These are phyloP conservation scores for Leccinum subrobustum DNA, from an alignment of 1,284 basidiomycete genomes.

Conservation along the genomic window DNA sequence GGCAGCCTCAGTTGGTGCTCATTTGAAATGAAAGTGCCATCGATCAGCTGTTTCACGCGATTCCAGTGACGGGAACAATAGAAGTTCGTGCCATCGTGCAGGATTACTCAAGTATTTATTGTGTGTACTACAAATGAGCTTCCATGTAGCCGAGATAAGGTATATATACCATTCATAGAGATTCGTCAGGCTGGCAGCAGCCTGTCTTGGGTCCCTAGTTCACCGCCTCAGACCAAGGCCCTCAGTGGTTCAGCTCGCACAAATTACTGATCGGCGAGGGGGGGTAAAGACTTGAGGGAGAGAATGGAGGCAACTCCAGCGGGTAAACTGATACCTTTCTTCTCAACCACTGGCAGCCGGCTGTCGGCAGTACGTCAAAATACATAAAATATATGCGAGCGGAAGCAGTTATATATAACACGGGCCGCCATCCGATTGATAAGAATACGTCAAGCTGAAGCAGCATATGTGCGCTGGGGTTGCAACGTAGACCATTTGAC, in stretches of 20 bases:
- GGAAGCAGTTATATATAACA: background rate
- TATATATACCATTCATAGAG: background rate
- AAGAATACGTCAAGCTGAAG: constrained; percentile 4
- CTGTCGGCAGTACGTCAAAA: no score
- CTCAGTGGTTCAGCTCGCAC: background rate
- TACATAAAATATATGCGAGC: constrained; percentile 6
- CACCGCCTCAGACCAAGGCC: background rate
- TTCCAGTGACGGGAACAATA: constrained; percentile 7
- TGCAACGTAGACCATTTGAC: constrained; percentile 1
- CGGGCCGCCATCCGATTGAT: background rate
- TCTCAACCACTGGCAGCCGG: no score
- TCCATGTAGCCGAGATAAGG: constrained; percentile 12
- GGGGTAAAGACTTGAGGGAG: background rate
- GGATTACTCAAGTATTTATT: background rate
- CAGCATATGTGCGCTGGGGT: background rate
- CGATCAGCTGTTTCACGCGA: background rate
- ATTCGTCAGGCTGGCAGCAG: background rate
- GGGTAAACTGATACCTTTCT: background rate
- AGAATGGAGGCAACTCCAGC: background rate
- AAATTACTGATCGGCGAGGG: no score
- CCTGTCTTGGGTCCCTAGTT: background rate
- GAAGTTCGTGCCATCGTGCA: background rate
- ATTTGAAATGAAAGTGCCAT: background rate
- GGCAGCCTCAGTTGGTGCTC: background rate
- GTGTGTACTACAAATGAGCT: background rate